Base-by-base conservation (phyloP, 805 yeast genomes). In the Candida nanaspora region DNA sequence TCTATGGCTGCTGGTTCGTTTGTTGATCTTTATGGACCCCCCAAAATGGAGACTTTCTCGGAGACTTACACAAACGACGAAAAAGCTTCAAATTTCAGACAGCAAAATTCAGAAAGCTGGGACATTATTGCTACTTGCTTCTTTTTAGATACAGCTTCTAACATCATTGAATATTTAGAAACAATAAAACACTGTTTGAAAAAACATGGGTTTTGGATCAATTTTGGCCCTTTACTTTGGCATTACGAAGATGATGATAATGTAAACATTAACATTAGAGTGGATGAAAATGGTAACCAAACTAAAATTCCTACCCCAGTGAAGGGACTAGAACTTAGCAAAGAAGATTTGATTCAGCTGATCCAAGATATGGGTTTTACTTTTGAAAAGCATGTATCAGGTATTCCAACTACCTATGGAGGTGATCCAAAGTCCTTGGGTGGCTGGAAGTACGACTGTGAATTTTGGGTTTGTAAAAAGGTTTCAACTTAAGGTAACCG, bases 1-100 rank as follows among this genome's bases (percentile, higher is more conserved):
- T 74, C 85, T 0, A 81, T 83, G 72, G 71, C 78, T 1, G 78
- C 87, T 0, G 93, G 93, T 0, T 78, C 85, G 0, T 84, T 84
- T 53, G 69, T 70, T 4, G 88, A 82, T 45, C 59, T 82, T 15
- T 81, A 80, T 53, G 85, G 86, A 0, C 78, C 81, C 0, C 53
- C 60, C 1, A 55, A 59, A 38, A 46, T 68, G 38, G 44, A 40
- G 4, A 52, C 56, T 14, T 38, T 58, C 4, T 54, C 69, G 2
- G 69, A 65, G 2, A 50, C 61, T 1, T 68, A 64, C 45, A 53
- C 69, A 3, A 42, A 51, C 6, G 74, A 68, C 40, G 61, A 56
- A 1, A 44, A 47, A 5, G 75, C 78, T 1, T 43, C 47, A 2
- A 63, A 60, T 18, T 76, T 76, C 49, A 57, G 83, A 23, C 27